Evolutionary conservation across 805 yeast species (phyloP).

Genomic region (Candida broadrunensis): DNA sequence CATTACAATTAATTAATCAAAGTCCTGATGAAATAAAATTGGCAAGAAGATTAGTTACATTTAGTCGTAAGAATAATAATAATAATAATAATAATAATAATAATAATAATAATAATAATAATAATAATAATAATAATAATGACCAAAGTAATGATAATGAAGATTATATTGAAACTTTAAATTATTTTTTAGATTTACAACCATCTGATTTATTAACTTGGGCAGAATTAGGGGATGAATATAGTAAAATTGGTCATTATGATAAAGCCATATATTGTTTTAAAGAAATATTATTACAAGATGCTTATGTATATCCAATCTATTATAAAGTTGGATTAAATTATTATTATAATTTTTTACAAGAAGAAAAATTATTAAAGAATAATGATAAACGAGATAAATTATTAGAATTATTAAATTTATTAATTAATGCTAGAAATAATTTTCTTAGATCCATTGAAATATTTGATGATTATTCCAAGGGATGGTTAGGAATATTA

Average conservation of each 20-base stretch:
- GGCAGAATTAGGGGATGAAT: constrained; percentile 73
- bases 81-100: constrained; percentile 31
- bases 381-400: constrained; percentile 27
- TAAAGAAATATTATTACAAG: constrained; percentile 65
- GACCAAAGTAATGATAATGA: constrained; percentile 13
- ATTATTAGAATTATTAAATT: constrained; percentile 19
- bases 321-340: constrained; percentile 57
- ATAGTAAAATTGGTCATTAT: constrained; percentile 56
- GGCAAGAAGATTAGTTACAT: constrained; percentile 35
- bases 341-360: constrained; percentile 29
- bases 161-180: constrained; percentile 55
- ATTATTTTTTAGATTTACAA: constrained; percentile 52
- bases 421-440: constrained; percentile 32
- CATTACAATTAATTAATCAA: constrained; percentile 23
- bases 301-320: constrained; percentile 68
- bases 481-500: constrained; percentile 74
- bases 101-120: constrained; percentile 47
- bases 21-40: constrained; percentile 34
- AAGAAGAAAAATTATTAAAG: constrained; percentile 10
- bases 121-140: constrained; percentile 6
- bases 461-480: constrained; percentile 60
- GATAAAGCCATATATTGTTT: constrained; percentile 64
- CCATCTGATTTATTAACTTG: constrained; percentile 79
- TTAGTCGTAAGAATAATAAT: constrained; percentile 20
- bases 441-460: constrained; percentile 73